Conservation (phyloP, 768 basidiomycete genomes). For the Boletus rex-veris region DNA sequence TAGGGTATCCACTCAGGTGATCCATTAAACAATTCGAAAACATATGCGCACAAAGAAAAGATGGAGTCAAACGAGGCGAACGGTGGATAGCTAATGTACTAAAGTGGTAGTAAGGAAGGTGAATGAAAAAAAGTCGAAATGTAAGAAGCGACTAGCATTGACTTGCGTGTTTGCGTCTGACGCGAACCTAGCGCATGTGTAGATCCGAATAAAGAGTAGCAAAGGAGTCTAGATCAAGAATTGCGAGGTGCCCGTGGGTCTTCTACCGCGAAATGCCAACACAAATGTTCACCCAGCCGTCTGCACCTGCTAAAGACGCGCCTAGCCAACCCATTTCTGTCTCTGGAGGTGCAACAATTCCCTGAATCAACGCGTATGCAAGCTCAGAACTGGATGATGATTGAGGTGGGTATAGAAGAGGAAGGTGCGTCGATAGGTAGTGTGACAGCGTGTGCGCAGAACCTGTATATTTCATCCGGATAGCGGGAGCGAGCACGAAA, state of each 20-base stretch:
- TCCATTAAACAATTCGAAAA: slow-evolving; percentile 14
- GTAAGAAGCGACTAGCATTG: neutral
- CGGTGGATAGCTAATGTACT: slow-evolving; percentile 3
- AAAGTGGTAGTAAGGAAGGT: neutral
- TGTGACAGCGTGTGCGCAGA: slow-evolving; percentile 65
- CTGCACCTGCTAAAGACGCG: slow-evolving; percentile 85
- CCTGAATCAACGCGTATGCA: slow-evolving; percentile 82
- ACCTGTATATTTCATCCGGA: slow-evolving; percentile 42
- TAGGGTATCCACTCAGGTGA: slow-evolving; percentile 9
- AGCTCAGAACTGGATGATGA: slow-evolving; percentile 45
- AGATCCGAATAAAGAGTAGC: neutral
- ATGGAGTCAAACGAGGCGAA: neutral
- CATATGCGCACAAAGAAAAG: slow-evolving; percentile 8
- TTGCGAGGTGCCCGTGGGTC: neutral
- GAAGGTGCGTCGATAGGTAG: slow-evolving; percentile 69
- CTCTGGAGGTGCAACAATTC: slow-evolving; percentile 76
- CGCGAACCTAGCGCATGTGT: neutral
- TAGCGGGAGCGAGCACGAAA: neutral
- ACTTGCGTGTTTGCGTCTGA: neutral
- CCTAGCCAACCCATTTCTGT: slow-evolving; percentile 95
- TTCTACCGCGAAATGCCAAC: slow-evolving; percentile 50
- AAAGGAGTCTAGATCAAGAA: no score
- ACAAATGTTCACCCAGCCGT: slow-evolving; percentile 94
- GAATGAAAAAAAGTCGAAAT: neutral
- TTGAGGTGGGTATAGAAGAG: slow-evolving; percentile 69